Evolutionary conservation across 1,139 yeast genomes (phyloP).

Genomic region (Wickerhamomyces sp.): DNA sequence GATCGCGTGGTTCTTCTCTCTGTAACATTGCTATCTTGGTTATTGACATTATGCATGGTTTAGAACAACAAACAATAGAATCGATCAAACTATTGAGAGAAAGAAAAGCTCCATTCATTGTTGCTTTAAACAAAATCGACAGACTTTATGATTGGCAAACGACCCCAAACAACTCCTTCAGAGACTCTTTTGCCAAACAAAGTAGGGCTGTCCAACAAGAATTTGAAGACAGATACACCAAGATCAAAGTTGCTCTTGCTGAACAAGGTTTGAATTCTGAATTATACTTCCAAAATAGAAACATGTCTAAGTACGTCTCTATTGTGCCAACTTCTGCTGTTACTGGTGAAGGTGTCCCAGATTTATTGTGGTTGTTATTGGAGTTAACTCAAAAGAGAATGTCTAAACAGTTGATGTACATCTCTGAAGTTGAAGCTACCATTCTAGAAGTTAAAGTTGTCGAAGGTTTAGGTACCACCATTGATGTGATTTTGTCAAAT

Average conservation of each 20-base stretch:
- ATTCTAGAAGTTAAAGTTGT: conserved; percentile 96
- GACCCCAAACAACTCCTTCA: conserved; percentile 88
- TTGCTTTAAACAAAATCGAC: conserved; percentile 95
- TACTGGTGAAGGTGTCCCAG: conserved; percentile 99
- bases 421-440: conserved; percentile 91
- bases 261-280: conserved; percentile 99
- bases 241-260: conserved; percentile 85
- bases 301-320: conserved; percentile 87
- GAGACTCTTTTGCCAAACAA: conserved; percentile 87
- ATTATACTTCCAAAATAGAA: conserved; percentile 90
- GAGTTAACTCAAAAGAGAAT: conserved; percentile 97
- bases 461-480: conserved; percentile 98
- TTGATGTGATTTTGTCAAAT: conserved; percentile 93
- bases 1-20: conserved; percentile 97
- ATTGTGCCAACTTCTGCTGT: conserved; percentile 98
- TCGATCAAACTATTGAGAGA: conserved; percentile 88
- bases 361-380: conserved; percentile 89
- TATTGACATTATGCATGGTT: conserved; percentile 98
- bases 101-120: conserved; percentile 96
- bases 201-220: conserved; percentile 82
- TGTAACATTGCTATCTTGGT: conserved; percentile 99
- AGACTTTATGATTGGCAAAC: conserved; percentile 93
- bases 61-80: conserved; percentile 95
- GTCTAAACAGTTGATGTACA: conserved; percentile 97
- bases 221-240: conserved; percentile 80